These are phyloP conservation scores for Coemansia sp. DNA, from an alignment of 192 early-diverging fungal genomes.

Conservation along the genomic window DNA sequence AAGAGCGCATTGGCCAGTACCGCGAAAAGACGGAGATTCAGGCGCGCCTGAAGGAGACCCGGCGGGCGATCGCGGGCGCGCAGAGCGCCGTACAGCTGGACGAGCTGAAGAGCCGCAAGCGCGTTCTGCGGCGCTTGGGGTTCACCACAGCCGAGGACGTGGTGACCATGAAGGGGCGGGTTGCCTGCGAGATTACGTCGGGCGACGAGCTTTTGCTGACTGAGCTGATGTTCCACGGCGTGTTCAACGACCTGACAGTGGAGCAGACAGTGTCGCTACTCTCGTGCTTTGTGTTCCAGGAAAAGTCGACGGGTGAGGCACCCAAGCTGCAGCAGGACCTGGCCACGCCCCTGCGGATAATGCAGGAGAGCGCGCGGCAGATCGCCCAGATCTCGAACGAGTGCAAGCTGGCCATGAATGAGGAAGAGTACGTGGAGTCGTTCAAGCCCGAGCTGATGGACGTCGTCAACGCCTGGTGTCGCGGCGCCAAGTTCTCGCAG, in stretches of 20 bases:
- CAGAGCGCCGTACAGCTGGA: conserved; percentile 85
- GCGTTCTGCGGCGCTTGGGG: conserved; percentile 86
- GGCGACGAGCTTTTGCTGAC: conserved; percentile 93
- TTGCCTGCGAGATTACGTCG: conserved; percentile 92
- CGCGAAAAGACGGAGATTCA: conserved; percentile 57
- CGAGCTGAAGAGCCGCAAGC: conserved; percentile 83
- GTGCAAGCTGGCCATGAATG: conserved; percentile 79
- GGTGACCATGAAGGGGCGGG: conserved; percentile 95
- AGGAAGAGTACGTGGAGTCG: conserved; percentile 79
- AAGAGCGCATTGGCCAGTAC: conserved; percentile 57
- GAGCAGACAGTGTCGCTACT: conserved; percentile 83
- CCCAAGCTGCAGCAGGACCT: conserved; percentile 68
- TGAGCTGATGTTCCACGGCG: conserved; percentile 94
- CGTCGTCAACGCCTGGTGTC: conserved; percentile 87
- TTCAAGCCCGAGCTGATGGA: conserved; percentile 92
- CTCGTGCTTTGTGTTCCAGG: conserved; percentile 87
- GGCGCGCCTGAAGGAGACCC: conserved; percentile 58
- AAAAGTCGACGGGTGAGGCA: conserved; percentile 57
- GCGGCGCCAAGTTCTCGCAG: conserved; percentile 87
- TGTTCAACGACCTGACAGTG: conserved; percentile 86
- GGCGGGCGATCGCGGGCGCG: conserved; percentile 68
- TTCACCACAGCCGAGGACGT: conserved; percentile 79
- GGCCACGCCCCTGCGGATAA: conserved; percentile 59
- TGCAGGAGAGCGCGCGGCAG: conserved; percentile 80
- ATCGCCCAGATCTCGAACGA: conserved; percentile 84